Evolutionary conservation across 139 green algal genomes (phyloP), one percentile per base, ranked within the genome.

Genomic region (Chara braunii): DNA sequence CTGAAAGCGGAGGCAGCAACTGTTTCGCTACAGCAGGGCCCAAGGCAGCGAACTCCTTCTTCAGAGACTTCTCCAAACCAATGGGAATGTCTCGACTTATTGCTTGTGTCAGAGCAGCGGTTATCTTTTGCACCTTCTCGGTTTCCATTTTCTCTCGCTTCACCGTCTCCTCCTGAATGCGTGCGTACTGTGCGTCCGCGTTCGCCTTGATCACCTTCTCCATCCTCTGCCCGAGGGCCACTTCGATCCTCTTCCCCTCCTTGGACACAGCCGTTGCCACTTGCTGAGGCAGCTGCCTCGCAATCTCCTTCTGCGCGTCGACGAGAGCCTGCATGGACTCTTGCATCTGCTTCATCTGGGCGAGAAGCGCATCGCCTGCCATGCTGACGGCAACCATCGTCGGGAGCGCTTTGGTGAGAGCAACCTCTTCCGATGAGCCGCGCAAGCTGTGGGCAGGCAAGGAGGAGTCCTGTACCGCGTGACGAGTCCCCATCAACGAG

Each of bases 11-110:
- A 18, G 64, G 64, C 51, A 56, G 14, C 55, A 72, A 18, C 33
- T 9, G 70, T 43, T 64, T 53, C 1, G 52, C 59, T 52, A 91
- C 40, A 28, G 70, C 70, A 0, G 40, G 51, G 45, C 72, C 78
- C 54, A 83, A 31, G 22, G 43, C 63, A 0, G 50, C 56, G 22
- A 70, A 9, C 44, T 74, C 64, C 29, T 69, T 59, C 52, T 60
- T 69, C 52, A 74, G 34, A 1, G 64, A 34, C 0, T 26, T 61
- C 2, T 74, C 55, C 9, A 74, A 32, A 2, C 36, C 7, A 29
- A 42, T 26, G 14, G 43, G 28, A 5, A 74, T 31, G 26, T 74
- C 56, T 28, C 11, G 48, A 8, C 9, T 8, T 9, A 8, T 11
- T 28, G 48, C 11, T 8, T 37, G n/a, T 3, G 33, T 51, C 3